Evolutionary conservation across 2,329 filamentous ascomycete genomes (phyloP).

Genomic region (Tolypocladium guangdongense): DNA sequence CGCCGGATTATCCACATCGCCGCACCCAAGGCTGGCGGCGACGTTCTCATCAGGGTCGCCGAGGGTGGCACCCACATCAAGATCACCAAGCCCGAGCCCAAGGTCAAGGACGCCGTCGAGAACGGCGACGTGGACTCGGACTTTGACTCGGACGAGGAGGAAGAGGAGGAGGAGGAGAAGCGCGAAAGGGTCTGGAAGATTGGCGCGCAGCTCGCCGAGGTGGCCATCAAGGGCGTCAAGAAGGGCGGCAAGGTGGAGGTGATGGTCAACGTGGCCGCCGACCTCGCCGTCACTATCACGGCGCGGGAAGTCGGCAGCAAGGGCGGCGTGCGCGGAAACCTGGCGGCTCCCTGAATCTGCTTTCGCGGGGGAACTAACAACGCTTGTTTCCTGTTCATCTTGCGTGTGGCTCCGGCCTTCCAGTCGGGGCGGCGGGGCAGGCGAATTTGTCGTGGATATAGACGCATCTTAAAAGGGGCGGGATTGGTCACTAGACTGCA

Average conservation of each 20-base stretch:
- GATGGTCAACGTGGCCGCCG: slow-evolving; percentile 74
- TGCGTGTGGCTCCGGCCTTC: background rate
- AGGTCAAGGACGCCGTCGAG: slow-evolving; percentile 59
- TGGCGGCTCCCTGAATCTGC: slow-evolving; percentile 19
- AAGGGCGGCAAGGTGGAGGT: slow-evolving; percentile 88
- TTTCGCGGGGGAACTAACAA: background rate
- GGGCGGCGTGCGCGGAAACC: slow-evolving; percentile 62
- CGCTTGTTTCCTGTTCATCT: background rate
- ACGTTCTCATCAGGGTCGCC: slow-evolving; percentile 77
- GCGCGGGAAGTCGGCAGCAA: slow-evolving; percentile 80
- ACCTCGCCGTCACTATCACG: slow-evolving; percentile 70
- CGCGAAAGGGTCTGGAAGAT: slow-evolving; percentile 90
- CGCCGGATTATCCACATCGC: slow-evolving; percentile 72
- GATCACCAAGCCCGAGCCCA: slow-evolving; percentile 76
- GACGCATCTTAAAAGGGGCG: background rate
- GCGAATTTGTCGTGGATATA: slow-evolving; percentile 1
- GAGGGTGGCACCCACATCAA: slow-evolving; percentile 90
- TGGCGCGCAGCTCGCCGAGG: slow-evolving; percentile 72
- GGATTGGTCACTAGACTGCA: background rate
- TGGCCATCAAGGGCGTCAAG: slow-evolving; percentile 72
- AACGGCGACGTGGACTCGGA: slow-evolving; percentile 47
- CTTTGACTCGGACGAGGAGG: slow-evolving; percentile 57
- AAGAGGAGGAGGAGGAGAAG: slow-evolving; percentile 78
- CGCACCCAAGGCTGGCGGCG: slow-evolving; percentile 69
- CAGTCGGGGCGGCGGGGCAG: background rate